Base-by-base conservation (phyloP, 2,329 filamentous ascomycete species). In the Dactylellina haptotyla region DNA sequence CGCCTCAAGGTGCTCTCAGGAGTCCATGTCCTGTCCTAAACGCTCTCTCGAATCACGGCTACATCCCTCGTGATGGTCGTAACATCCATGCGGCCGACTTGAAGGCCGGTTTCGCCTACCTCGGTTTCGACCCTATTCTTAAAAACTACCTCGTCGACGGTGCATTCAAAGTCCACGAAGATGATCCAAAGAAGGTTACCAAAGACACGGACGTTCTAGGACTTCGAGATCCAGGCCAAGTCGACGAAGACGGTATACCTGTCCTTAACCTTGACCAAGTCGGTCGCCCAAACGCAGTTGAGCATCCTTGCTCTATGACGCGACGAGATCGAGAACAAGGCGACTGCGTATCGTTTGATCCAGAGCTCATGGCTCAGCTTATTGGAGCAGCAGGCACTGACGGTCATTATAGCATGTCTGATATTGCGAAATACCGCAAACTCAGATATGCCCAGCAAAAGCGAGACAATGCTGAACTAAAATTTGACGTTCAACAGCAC, bases 251-350 rank as follows among this genome's bases (percentile, higher is more conserved):
- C n/a, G 20, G 56, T 43, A 4, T 46, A 5, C 1, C 9, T 25
- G 10, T 66, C 20, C 14, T 9, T 80, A 57, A 75, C 76, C 57
- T 81, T 12, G 77, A 78, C 26, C 76, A 80, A 46, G 57, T 81
- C 1, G 75, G 76, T 23, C 77, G 75, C 30, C 80, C 81, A 74
- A 76, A 78, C 32, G 69, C 75, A 1, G 75, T 81, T 32, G 80
- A 81, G 75, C 80, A 81, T 56, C 80, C 81, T 57, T 79, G 65
- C 20, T 79, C 77, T 12, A 75, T 81, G 0, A 77, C 77, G 0
- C 75, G 80, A 4, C 56, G 69, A 18, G 75, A 77, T 53, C 10
- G 72, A 16, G 75, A 66, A n/a, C 75, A 76, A 16, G 79, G 78
- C 4, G 78, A 78, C 34, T 69, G 76, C 41, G 65, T 77, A 41